These are phyloP conservation scores for Croton setiger DNA, from an alignment of 441 rosid genomes.

Conservation along the genomic window DNA sequence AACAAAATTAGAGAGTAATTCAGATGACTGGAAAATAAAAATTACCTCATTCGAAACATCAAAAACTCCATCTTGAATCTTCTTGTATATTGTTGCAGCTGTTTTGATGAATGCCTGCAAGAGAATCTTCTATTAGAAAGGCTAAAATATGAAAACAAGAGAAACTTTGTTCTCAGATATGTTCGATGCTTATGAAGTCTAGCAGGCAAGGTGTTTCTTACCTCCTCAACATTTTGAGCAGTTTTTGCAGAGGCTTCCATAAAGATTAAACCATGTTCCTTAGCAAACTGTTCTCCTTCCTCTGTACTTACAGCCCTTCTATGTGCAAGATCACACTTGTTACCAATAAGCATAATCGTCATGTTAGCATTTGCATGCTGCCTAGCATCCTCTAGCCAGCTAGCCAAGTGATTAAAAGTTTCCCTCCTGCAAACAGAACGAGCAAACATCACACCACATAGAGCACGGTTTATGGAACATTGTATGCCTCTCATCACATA, in stretches of 20 bases:
- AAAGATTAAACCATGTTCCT: conserved; percentile 91
- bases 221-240: conserved; percentile 99
- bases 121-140: conserved; percentile 13
- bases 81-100: conserved; percentile 90
- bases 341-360: conserved; percentile 96
- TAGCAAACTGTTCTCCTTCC: conserved; percentile 98
- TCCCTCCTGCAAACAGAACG: conserved; percentile 57
- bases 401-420: conserved; percentile 94
- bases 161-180: not conserved
- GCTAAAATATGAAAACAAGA: not conserved
- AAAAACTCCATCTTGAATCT: conserved; percentile 96
- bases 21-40: not conserved
- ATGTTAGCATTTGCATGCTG: conserved; percentile 99
- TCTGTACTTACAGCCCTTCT: conserved; percentile 92
- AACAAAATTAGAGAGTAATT: not conserved
- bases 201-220: conserved; percentile 12
- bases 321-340: conserved; percentile 95
- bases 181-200: not conserved
- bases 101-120: conserved; percentile 91
- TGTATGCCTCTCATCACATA: not conserved
- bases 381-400: conserved; percentile 98
- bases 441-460: not conserved
- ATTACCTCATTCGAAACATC: conserved; percentile 91
- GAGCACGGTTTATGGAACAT: not conserved
- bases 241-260: conserved; percentile 99